Percentiles rank a stretch among this genome's conserved stretches.
These are phyloP conservation scores for Medicago arabica DNA, from an alignment of 306 rosid species.

Conservation along the genomic window DNA sequence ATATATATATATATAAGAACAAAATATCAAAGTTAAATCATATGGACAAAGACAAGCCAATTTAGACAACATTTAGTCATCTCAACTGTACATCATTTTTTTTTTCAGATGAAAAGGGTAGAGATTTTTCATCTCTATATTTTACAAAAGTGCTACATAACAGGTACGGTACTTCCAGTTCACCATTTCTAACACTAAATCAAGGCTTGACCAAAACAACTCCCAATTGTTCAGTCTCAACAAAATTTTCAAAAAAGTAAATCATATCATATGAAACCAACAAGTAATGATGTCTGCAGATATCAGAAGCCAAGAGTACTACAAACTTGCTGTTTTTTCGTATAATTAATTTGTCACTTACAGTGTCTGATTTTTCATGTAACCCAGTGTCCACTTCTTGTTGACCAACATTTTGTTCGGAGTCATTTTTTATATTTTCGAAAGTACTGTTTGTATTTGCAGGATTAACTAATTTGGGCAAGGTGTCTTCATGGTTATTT, in stretches of 20 bases:
- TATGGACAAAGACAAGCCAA: too few species aligned
- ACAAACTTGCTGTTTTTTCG: conserved; percentile 66
- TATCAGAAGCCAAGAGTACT: conserved; percentile 36
- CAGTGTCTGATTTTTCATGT: conserved; percentile 50
- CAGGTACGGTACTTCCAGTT: conserved; percentile 21
- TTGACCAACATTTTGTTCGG: conserved; percentile 52
- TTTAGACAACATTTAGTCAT: too few species aligned
- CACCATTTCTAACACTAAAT: conserved; percentile 38
- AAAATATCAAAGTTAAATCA: too few species aligned
- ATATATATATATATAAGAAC: conserved; percentile 36
- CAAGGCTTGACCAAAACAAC: conserved; percentile 34
- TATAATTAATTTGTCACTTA: conserved; percentile 49
- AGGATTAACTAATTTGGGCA: conserved; percentile 48
- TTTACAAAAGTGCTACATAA: conserved; percentile 21
- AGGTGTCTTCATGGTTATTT: conserved; percentile 53
- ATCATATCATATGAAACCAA: conserved; percentile 23
- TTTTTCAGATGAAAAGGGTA: neutral
- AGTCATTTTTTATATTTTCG: conserved; percentile 49
- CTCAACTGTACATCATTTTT: too few species aligned
- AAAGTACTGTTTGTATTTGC: conserved; percentile 43
- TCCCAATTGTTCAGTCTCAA: conserved; percentile 25
- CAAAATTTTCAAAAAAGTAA: conserved; percentile 23
- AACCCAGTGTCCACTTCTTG: conserved; percentile 45
- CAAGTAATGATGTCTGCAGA: conserved; percentile 17
- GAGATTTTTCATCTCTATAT: conserved; percentile 9